Evolutionary conservation across 139 green algal genomes (phyloP).

Genomic region (Chlorella sp.): DNA sequence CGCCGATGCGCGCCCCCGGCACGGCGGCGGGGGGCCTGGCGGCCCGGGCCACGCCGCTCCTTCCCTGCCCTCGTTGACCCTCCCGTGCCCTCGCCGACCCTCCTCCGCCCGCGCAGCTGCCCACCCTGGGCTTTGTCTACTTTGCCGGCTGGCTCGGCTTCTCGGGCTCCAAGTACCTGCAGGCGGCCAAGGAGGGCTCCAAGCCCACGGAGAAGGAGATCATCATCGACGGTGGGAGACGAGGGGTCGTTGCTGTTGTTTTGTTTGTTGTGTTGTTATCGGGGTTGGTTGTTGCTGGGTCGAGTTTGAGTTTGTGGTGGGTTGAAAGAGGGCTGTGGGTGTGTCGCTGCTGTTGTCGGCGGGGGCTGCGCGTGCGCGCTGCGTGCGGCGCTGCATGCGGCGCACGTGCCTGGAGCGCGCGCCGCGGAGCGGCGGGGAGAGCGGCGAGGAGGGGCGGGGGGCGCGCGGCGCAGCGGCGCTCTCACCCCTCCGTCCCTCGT

Average conservation of each 20-base stretch:
- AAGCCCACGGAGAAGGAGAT: conserved; percentile 96
- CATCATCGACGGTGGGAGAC: conserved; percentile 88
- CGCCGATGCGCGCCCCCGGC: not conserved
- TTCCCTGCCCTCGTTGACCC: not conserved
- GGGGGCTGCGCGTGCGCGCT: too few species aligned
- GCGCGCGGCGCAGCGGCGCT: not conserved
- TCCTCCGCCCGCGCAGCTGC: conserved; percentile 63
- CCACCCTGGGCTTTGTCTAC: conserved; percentile 98
- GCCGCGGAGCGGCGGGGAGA: not conserved
- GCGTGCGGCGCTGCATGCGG: not conserved
- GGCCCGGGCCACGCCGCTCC: not conserved
- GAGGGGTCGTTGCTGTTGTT: not conserved
- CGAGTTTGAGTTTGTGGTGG: too few species aligned
- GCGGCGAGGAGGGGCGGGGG: too few species aligned
- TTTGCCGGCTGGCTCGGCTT: conserved; percentile 97
- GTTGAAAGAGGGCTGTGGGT: too few species aligned
- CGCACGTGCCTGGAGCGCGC: not conserved
- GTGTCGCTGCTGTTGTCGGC: too few species aligned
- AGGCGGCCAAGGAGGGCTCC: conserved; percentile 51
- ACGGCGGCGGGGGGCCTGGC: not conserved
- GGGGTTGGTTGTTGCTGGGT: too few species aligned
- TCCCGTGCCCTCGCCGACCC: not conserved
- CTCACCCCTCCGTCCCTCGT: not conserved
- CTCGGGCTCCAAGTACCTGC: conserved; percentile 92
- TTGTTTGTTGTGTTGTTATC: too few species aligned